Evolutionary conservation across 768 basidiomycete species (phyloP), one percentile per base, ranked within the genome.

Genomic region (Cystofilobasidium ferigula): DNA sequence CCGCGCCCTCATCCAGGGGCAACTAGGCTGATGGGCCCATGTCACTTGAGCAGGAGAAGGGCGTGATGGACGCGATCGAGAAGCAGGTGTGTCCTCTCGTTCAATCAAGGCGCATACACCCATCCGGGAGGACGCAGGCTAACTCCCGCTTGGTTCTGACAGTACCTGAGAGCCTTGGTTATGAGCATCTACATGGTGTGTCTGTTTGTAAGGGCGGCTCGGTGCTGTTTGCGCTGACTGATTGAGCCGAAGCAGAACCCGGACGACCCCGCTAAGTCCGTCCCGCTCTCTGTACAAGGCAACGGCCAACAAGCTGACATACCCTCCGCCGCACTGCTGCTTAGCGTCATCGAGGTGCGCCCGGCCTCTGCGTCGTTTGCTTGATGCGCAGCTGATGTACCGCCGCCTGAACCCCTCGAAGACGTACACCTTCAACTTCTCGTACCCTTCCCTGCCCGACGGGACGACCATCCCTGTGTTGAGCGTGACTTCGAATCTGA

Each of bases 111-210:
- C 51, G 51, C 51, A 54, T 54, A 32, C 30, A 54, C 28, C 28
- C 30, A 1, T 53, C 30, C 30, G 3, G 40, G 40, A 10, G 40
- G 40, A 13, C 30, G 48, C 26, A 24, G 30, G 10, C 5, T 45
- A 20, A 20, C 38, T 40, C 12, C 5, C 42, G 42, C 42, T 43
- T 18, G 12, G 3, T 8, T 40, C 9, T 16, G 4, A 4, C 51
- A 54, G 51, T 54, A 54, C 51, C 51, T 54, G 12, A 26, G 51
- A 3, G 51, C 51, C 14, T 28, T 54, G 13, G 30, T 54, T 14
- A 54, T 54, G 51, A 54, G 51, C 30, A 54, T 54, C 51, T 54
- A 54, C 51, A 54, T 54, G 51, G 51, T 47, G 22, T n/a, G 45
- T 24, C 43, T 5, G 20, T 45, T 20, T n/a, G n/a, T n/a, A n/a